These are phyloP conservation scores for Amphirosellinia nigrospora DNA, from an alignment of 495 filamentous ascomycete genomes.

Conservation along the genomic window DNA sequence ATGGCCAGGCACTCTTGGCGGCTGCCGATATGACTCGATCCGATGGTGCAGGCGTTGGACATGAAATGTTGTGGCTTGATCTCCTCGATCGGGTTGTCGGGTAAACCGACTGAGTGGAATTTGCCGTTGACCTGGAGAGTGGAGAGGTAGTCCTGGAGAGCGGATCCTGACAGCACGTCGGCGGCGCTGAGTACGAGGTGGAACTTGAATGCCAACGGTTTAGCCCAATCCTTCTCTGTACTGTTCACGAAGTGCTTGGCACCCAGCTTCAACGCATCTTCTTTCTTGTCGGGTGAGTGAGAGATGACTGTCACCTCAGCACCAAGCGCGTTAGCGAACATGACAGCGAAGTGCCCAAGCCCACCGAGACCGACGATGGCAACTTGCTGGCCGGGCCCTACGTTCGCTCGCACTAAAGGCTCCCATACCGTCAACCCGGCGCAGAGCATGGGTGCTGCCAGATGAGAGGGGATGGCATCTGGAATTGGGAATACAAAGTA, in stretches of 20 bases:
- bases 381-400: slow-evolving; percentile 72
- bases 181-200: slow-evolving; percentile 78
- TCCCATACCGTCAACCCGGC: slow-evolving; percentile 77
- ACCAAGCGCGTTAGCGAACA: slow-evolving; percentile 68
- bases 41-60: slow-evolving; percentile 67
- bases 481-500: slow-evolving; percentile 81
- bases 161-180: slow-evolving; percentile 71
- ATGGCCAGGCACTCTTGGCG: slow-evolving; percentile 74
- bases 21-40: slow-evolving; percentile 73
- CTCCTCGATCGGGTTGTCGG: slow-evolving; percentile 67
- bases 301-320: slow-evolving; percentile 73
- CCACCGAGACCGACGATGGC: slow-evolving; percentile 76
- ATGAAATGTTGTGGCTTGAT: slow-evolving; percentile 68
- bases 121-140: slow-evolving; percentile 72
- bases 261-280: slow-evolving; percentile 66
- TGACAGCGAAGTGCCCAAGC: slow-evolving; percentile 69
- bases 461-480: slow-evolving; percentile 63
- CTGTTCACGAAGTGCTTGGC: slow-evolving; percentile 72
- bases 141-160: slow-evolving; percentile 61
- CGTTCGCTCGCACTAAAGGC: slow-evolving; percentile 66
- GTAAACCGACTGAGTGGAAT: slow-evolving; percentile 78
- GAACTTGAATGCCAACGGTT: slow-evolving; percentile 63
- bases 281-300: slow-evolving; percentile 62
- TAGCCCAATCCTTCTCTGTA: slow-evolving; percentile 67
- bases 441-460: slow-evolving; percentile 81